Conservation (phyloP, 805 yeast genomes). For the Dipodascus albidus region DNA sequence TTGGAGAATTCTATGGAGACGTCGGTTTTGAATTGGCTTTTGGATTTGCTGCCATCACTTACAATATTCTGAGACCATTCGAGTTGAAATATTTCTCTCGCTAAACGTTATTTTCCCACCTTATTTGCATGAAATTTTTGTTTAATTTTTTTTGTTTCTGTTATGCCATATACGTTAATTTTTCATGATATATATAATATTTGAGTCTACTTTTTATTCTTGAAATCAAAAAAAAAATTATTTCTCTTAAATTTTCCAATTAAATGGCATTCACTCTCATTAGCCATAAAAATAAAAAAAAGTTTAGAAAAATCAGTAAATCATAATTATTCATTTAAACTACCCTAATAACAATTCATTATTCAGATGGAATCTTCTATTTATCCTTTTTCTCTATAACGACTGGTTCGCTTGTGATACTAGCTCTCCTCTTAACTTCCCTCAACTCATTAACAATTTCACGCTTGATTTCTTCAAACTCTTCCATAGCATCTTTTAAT, state of each 20-base stretch:
- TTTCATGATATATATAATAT: no score
- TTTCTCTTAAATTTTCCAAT: no score
- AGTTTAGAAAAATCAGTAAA: no score
- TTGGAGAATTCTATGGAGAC: slow-evolving; percentile 70
- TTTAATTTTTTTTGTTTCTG: neutral
- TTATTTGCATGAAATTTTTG: neutral
- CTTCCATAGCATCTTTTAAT: slow-evolving; percentile 12
- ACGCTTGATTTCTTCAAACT: slow-evolving; percentile 10
- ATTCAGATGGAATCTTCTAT: neutral
- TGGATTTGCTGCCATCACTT: slow-evolving; percentile 54
- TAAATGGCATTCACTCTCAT: neutral
- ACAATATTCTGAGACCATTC: slow-evolving; percentile 44
- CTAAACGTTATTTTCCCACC: slow-evolving; percentile 7
- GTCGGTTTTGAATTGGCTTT: slow-evolving; percentile 74
- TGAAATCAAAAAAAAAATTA: neutral
- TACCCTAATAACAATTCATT: no score
- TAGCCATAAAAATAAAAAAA: no score
- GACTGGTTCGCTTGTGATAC: neutral
- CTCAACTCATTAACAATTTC: neutral
- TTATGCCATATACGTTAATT: neutral
- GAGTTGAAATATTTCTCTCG: slow-evolving; percentile 51
- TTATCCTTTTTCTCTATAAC: neutral
- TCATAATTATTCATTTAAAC: neutral
- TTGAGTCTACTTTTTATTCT: no score
- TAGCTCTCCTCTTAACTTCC: neutral